A percentile compares a stretch with the other conserved stretches of the same genome.
Conservation (phyloP, 2,329 filamentous ascomycete genomes). For the Fusarium pseudograminearum region DNA sequence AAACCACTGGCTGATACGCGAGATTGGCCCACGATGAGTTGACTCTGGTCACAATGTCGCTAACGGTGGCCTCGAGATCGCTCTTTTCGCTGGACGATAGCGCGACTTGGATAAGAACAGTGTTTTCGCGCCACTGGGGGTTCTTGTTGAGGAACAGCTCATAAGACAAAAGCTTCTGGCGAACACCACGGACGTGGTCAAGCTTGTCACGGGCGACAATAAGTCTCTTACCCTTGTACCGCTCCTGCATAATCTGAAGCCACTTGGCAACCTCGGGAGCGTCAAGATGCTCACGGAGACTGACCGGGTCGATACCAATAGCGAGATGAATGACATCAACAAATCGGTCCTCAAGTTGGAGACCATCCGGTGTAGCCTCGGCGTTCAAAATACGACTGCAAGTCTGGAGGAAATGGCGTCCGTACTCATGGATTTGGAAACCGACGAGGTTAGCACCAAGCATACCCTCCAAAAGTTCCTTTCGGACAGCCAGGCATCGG, state of each 20-base stretch:
- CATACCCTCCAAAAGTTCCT: slow-evolving; percentile 90
- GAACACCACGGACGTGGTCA: slow-evolving; percentile 89
- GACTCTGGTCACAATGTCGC: slow-evolving; percentile 93
- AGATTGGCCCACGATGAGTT: slow-evolving; percentile 92
- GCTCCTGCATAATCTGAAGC: slow-evolving; percentile 82
- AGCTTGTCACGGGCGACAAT: slow-evolving; percentile 96
- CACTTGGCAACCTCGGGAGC: slow-evolving; percentile 80
- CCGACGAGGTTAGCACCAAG: slow-evolving; percentile 92
- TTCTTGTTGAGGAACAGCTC: slow-evolving; percentile 96
- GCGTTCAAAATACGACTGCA: slow-evolving; percentile 92
- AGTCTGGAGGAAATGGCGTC: slow-evolving; percentile 93
- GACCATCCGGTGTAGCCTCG: slow-evolving; percentile 87
- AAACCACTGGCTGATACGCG: slow-evolving; percentile 91
- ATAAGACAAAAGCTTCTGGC: slow-evolving; percentile 91
- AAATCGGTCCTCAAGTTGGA: slow-evolving; percentile 93
- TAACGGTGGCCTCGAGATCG: slow-evolving; percentile 88
- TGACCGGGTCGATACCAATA: slow-evolving; percentile 90
- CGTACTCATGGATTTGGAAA: slow-evolving; percentile 94
- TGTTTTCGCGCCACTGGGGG: slow-evolving; percentile 87
- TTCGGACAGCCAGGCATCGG: slow-evolving; percentile 87
- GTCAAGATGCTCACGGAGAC: slow-evolving; percentile 76
- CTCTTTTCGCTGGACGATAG: slow-evolving; percentile 89
- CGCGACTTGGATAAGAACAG: slow-evolving; percentile 93
- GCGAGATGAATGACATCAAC: slow-evolving; percentile 87
- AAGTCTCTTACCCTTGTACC: slow-evolving; percentile 88